A percentile compares a stretch with the other conserved stretches of the same genome.
These are phyloP conservation scores for Plasmodium berghei DNA, from an alignment of 169 alveolate genomes.

Conservation along the genomic window DNA sequence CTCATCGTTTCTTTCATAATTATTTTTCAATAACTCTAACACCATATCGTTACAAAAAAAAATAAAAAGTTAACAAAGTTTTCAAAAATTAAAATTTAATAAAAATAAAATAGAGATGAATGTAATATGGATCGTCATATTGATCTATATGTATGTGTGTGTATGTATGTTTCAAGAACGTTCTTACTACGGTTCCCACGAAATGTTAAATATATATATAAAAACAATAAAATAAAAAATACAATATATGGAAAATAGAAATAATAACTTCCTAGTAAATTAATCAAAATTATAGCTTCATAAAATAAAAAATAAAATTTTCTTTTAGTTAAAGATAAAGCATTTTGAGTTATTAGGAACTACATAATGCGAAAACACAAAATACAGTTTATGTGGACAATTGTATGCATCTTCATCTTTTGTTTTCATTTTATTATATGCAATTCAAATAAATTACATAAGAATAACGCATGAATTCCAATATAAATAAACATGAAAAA, in stretches of 20 bases:
- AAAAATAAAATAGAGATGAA: slow-evolving; percentile 1
- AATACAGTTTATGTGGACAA: slow-evolving; percentile 13
- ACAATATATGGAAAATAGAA: neutral
- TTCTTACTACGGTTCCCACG: neutral
- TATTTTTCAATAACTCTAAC: slow-evolving; percentile 56
- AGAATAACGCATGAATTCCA: neutral
- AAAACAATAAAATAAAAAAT: slow-evolving; percentile 4
- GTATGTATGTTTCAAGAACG: slow-evolving; percentile 5
- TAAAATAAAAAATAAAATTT: slow-evolving; percentile 26
- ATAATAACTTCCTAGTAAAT: slow-evolving; percentile 19
- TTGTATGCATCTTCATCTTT: neutral
- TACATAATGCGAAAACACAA: slow-evolving; percentile 25
- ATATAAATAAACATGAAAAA: slow-evolving; percentile 8
- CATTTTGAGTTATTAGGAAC: slow-evolving; percentile 5
- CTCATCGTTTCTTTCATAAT: slow-evolving; percentile 63
- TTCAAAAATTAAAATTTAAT: slow-evolving; percentile 12
- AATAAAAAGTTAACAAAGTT: slow-evolving; percentile 15
- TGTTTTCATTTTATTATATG: slow-evolving; percentile 1
- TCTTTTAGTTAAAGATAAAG: slow-evolving; percentile 37
- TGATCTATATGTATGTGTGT: slow-evolving; percentile 2
- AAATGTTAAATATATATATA: too few species aligned
- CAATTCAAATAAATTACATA: slow-evolving; percentile 13
- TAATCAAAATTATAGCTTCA: slow-evolving; percentile 44
- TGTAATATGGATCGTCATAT: slow-evolving; percentile 11
- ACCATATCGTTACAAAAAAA: slow-evolving; percentile 25